phyloP scores from a whole-genome alignment of 495 filamentous ascomycete species.

The Lasiosphaeriaceae sp. region DNA sequence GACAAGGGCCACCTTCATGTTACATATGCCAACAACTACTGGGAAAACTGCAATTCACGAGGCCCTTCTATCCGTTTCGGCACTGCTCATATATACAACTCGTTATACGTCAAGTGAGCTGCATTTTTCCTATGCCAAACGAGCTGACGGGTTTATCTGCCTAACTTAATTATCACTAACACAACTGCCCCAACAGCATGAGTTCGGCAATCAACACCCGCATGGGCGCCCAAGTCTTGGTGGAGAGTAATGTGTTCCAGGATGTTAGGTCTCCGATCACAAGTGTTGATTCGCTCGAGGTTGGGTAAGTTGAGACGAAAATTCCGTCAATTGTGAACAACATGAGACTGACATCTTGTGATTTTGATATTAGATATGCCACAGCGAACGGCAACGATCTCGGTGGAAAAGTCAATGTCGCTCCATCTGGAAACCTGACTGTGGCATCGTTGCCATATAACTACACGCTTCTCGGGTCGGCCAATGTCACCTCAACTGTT shows the following conservation, averaged over 20 bases:
- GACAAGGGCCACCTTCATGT: conserved; percentile 54
- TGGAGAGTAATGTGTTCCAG: conserved; percentile 58
- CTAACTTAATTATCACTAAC: too few relatives aligned
- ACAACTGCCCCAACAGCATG: conserved; percentile 28
- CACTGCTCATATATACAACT: conserved; percentile 51
- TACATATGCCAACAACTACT: conserved; percentile 62
- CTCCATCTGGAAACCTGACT: not conserved
- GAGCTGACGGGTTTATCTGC: too few relatives aligned
- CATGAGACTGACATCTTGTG: too few relatives aligned
- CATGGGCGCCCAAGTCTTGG: conserved; percentile 59
- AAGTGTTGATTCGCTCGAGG: conserved; percentile 52
- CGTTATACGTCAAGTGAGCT: conserved; percentile 34
- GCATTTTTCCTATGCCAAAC: too few relatives aligned
- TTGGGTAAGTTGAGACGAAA: conserved; percentile 22
- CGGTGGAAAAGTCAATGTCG: not conserved
- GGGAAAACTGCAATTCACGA: conserved; percentile 57
- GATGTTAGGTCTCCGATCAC: conserved; percentile 46
- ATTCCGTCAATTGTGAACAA: not conserved
- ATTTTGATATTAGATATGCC: not conserved
- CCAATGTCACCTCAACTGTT: not conserved
- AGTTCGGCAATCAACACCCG: conserved; percentile 62
- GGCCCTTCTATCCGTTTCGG: conserved; percentile 61
- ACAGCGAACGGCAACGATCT: not conserved
- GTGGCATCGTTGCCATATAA: not conserved
- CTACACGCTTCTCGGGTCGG: not conserved